Conservation (phyloP, 805 yeast genomes). For the Candida pini region DNA sequence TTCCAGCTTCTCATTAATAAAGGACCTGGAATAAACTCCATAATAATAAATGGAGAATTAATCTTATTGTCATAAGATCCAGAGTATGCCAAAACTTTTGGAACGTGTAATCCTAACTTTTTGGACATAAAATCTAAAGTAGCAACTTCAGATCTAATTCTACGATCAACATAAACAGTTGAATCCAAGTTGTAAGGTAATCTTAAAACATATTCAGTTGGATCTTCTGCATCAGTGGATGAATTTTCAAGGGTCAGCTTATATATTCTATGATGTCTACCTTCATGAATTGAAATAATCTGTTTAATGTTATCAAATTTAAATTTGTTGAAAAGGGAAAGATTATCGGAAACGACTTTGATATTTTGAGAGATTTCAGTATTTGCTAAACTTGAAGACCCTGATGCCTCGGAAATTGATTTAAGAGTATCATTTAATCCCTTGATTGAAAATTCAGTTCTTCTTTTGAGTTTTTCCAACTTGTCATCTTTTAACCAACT, state of each 20-base stretch:
- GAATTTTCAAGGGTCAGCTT: conserved; percentile 53
- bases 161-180: conserved; percentile 56
- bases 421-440: conserved; percentile 59
- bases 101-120: conserved; percentile 65
- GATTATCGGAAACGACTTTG: conserved; percentile 18
- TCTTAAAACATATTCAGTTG: conserved; percentile 63
- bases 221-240: no score
- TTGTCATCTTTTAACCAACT: conserved; percentile 84
- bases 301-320: conserved; percentile 45
- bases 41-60: conserved; percentile 68
- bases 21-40: conserved; percentile 77
- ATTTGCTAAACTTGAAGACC: conserved; percentile 24
- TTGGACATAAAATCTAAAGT: conserved; percentile 75
- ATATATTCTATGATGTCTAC: conserved; percentile 88
- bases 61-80: conserved; percentile 55
- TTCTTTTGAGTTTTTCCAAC: conserved; percentile 66
- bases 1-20: conserved; percentile 87
- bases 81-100: conserved; percentile 68
- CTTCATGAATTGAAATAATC: conserved; percentile 84
- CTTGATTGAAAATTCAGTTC: conserved; percentile 73
- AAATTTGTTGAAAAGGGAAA: conserved; percentile 13
- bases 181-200: conserved; percentile 78
- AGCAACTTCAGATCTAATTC: conserved; percentile 86
- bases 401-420: conserved; percentile 35
- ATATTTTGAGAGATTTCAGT: conserved; percentile 11